Conservation (phyloP, 1,139 yeast species). For the Candida smagusa region DNA sequence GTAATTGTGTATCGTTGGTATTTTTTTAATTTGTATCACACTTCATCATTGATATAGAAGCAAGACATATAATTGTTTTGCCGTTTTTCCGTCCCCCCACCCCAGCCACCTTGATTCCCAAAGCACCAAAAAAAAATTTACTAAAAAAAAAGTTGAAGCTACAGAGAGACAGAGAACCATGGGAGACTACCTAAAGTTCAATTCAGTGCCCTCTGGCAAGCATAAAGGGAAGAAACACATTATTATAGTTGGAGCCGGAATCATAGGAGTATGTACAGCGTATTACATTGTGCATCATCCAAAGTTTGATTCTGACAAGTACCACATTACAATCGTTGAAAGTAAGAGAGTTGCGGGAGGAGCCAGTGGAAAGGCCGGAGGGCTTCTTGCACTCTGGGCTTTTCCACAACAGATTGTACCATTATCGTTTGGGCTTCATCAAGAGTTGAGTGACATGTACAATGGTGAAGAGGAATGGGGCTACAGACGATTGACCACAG, state of each 20-base stretch:
- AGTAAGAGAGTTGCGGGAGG: conserved; percentile 95
- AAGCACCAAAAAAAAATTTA: neutral
- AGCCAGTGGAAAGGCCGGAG: conserved; percentile 98
- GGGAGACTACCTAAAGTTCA: conserved; percentile 38
- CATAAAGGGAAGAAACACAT: conserved; percentile 66
- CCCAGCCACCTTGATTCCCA: neutral
- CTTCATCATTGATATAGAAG: too few relatives aligned
- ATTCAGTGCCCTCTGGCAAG: conserved; percentile 50
- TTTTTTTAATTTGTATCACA: too few relatives aligned
- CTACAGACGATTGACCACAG: conserved; percentile 81
- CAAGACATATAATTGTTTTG: too few relatives aligned
- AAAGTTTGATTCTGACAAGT: conserved; percentile 62
- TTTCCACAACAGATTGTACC: conserved; percentile 95
- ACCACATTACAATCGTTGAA: conserved; percentile 85
- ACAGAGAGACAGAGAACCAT: conserved; percentile 10
- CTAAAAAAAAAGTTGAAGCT: neutral
- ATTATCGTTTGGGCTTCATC: conserved; percentile 80
- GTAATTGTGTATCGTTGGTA: too few relatives aligned
- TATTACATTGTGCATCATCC: conserved; percentile 85
- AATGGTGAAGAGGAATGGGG: conserved; percentile 91
- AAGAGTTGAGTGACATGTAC: conserved; percentile 72
- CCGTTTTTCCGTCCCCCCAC: neutral
- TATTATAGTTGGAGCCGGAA: conserved; percentile 88
- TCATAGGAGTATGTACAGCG: conserved; percentile 93
- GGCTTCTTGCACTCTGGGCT: conserved; percentile 91